A percentile compares a stretch with the other conserved stretches of the same genome.
Evolutionary conservation across 352 stramenopile species (phyloP).

Genomic region (Globisporangium irregulare): DNA sequence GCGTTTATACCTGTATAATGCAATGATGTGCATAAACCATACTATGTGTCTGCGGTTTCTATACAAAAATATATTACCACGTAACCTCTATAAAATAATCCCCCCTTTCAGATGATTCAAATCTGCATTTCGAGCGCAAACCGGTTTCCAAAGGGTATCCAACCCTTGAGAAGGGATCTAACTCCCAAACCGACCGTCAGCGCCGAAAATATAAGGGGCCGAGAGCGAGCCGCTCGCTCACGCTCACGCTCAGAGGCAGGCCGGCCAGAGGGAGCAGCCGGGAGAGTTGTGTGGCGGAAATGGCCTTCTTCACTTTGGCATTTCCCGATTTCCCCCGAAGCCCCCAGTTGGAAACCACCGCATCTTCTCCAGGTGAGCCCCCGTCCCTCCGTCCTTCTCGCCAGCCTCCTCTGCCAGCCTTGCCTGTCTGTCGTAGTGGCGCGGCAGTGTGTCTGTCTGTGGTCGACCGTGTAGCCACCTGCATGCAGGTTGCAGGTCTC

Average conservation of each 20-base stretch:
- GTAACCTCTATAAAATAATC: not conserved
- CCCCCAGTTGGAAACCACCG: slow-evolving; percentile 6
- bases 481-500: not conserved
- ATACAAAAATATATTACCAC: not conserved
- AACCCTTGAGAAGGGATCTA: not conserved
- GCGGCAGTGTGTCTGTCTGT: not conserved
- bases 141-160: not conserved
- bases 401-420: not conserved
- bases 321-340: slow-evolving; percentile 6
- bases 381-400: not conserved
- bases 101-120: not conserved
- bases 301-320: not conserved
- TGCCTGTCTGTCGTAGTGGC: not conserved
- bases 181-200: not conserved
- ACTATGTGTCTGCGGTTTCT: too few species aligned
- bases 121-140: not conserved
- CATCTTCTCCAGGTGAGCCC: slow-evolving; percentile 10
- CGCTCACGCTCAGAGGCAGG: too few species aligned
- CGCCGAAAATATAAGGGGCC: slow-evolving; percentile 2
- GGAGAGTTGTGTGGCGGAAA: not conserved
- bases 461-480: slow-evolving; percentile 1
- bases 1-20: not conserved
- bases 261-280: too few species aligned
- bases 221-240: not conserved
- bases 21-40: not conserved